Evolutionary conservation across 306 rosid species (phyloP).

Genomic region (Vigna mungo): DNA sequence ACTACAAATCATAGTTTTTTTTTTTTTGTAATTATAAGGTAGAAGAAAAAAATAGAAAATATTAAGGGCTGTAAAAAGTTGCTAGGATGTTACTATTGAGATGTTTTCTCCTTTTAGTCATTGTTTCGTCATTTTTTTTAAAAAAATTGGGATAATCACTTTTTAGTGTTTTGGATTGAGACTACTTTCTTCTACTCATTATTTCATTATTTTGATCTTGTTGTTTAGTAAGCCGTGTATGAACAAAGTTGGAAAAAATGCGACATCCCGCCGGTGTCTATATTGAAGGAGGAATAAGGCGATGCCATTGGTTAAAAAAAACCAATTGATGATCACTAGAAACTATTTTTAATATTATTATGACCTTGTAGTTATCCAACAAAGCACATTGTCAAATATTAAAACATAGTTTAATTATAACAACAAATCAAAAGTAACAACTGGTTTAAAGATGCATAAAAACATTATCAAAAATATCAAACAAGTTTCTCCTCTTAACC

Average conservation of each 20-base stretch:
- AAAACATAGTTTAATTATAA: too few relatives aligned
- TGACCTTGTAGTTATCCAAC: background rate
- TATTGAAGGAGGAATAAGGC: background rate
- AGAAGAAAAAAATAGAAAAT: too few relatives aligned
- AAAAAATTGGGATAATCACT: too few relatives aligned
- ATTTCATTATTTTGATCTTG: background rate
- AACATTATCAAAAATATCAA: background rate
- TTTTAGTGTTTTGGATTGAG: too few relatives aligned
- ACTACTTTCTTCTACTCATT: too few relatives aligned
- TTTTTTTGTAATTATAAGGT: too few relatives aligned
- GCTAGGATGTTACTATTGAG: background rate
- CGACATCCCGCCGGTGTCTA: background rate
- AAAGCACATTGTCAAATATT: background rate
- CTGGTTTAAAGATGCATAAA: background rate
- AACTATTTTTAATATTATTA: background rate
- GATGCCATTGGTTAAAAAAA: constrained; percentile 9
- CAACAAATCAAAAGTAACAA: background rate
- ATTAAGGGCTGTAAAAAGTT: too few relatives aligned
- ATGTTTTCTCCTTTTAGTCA: background rate
- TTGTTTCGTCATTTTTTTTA: background rate
- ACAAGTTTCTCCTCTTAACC: background rate
- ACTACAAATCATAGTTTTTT: too few relatives aligned
- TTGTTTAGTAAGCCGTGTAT: background rate
- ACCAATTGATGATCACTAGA: background rate
- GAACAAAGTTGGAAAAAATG: background rate